phyloP scores from a whole-genome alignment of 345 rosid species.

The Psidium guajava region DNA sequence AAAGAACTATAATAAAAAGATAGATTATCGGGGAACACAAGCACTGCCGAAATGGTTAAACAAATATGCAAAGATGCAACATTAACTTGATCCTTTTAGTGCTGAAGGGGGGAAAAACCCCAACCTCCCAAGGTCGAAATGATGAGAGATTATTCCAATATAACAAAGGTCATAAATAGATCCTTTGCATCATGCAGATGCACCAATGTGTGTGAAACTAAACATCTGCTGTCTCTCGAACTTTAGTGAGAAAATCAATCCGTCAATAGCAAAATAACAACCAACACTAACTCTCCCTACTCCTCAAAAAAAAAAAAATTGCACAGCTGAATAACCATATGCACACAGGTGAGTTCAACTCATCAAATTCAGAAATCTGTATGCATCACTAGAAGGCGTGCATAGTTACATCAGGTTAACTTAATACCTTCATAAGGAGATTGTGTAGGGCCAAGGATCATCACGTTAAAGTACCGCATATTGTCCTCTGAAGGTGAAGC shows the following conservation, averaged over 20 bases:
- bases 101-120: neutral
- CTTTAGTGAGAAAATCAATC: neutral
- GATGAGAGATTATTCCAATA: neutral
- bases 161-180: neutral
- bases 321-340: neutral
- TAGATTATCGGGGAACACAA: neutral
- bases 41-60: neutral
- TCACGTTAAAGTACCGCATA: conserved; percentile 42
- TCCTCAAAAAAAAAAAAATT: neutral
- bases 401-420: neutral
- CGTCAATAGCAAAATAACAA: neutral
- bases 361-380: neutral
- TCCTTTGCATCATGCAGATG: neutral
- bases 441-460: conserved; percentile 49
- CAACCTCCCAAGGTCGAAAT: neutral
- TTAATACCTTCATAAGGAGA: conserved; percentile 40
- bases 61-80: neutral
- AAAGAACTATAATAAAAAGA: neutral
- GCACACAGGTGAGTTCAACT: neutral
- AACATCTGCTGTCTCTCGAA: neutral
- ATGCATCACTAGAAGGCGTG: neutral
- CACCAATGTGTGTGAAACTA: neutral
- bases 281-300: neutral
- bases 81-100: neutral
- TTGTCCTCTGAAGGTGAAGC: conserved; percentile 47